phyloP scores from a whole-genome alignment of 495 filamentous ascomycete genomes.

The Usnea hakonensis region DNA sequence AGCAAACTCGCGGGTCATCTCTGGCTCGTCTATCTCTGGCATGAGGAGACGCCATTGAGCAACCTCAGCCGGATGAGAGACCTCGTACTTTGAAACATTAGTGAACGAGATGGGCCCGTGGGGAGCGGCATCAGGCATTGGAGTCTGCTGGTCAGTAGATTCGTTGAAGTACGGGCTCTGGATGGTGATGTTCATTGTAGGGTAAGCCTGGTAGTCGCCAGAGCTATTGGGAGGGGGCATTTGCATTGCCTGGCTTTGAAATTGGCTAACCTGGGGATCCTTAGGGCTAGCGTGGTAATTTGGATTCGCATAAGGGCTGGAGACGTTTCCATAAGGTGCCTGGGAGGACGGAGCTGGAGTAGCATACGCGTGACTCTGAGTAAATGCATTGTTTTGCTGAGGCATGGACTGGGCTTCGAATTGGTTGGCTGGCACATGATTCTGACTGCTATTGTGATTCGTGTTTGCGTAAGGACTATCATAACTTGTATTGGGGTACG shows the following conservation, averaged over 20 bases:
- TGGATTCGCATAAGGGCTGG: not conserved
- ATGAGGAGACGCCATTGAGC: not conserved
- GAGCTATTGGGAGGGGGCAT: not conserved
- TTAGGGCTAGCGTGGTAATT: not conserved
- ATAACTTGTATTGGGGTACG: not conserved
- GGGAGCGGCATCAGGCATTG: not conserved
- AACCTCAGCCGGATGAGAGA: not conserved
- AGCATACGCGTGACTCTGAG: not conserved
- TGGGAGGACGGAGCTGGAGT: not conserved
- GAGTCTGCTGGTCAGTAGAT: not conserved
- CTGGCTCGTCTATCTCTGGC: slow-evolving; percentile 1
- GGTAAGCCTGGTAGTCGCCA: not conserved
- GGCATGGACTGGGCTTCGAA: not conserved
- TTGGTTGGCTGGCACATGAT: not conserved
- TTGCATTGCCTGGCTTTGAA: not conserved
- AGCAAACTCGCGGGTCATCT: not conserved
- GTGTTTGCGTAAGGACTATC: not conserved
- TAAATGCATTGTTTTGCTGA: not conserved
- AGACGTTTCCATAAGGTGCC: not conserved
- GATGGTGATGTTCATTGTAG: slow-evolving; percentile 1
- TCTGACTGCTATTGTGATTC: not conserved
- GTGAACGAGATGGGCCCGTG: not conserved
- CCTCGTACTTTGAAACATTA: not conserved
- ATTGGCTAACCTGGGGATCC: not conserved
- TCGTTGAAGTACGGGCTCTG: slow-evolving; percentile 1